Percentiles rank a stretch among this genome's conserved stretches.
Conservation (phyloP, 2,329 filamentous ascomycete species). For the Diaporthe vaccinii region DNA sequence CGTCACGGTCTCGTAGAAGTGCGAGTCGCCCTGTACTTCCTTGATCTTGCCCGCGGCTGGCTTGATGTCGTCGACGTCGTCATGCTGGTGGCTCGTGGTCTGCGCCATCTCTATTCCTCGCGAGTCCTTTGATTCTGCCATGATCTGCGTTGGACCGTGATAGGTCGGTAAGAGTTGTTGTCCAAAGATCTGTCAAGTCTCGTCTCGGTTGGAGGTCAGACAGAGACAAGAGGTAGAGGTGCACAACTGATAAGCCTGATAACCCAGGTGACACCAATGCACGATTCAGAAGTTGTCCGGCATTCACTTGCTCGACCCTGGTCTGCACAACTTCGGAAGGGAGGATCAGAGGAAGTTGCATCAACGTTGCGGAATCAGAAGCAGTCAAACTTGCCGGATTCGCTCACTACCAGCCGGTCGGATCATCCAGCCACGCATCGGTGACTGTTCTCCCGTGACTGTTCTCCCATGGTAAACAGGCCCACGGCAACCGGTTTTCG, state of each 20-base stretch:
- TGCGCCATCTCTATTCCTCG: conserved; percentile 1
- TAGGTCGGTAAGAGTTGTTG: not conserved
- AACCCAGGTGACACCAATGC: not conserved
- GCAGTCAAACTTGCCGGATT: not conserved
- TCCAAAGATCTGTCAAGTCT: not conserved
- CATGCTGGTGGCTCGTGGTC: conserved; percentile 9
- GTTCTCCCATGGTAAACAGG: too few relatives aligned
- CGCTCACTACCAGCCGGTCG: too few relatives aligned
- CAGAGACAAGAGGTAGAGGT: too few relatives aligned
- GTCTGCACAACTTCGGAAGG: too few relatives aligned
- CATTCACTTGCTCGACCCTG: not conserved
- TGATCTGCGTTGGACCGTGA: not conserved
- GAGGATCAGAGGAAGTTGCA: not conserved
- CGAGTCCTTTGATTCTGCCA: not conserved
- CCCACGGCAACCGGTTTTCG: not conserved
- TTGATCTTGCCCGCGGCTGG: conserved; percentile 43
- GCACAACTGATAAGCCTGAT: not conserved
- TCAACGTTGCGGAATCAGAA: too few relatives aligned
- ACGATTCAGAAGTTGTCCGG: not conserved
- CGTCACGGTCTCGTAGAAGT: conserved; percentile 48
- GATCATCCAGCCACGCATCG: not conserved
- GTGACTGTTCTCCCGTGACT: too few relatives aligned
- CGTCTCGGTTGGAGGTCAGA: too few relatives aligned
- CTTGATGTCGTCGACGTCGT: conserved; percentile 41
- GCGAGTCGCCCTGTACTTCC: conserved; percentile 48